Evolutionary conservation across 805 yeast species (phyloP), one percentile per base, ranked within the genome.

Genomic region (Monosporozyma aquatica): DNA sequence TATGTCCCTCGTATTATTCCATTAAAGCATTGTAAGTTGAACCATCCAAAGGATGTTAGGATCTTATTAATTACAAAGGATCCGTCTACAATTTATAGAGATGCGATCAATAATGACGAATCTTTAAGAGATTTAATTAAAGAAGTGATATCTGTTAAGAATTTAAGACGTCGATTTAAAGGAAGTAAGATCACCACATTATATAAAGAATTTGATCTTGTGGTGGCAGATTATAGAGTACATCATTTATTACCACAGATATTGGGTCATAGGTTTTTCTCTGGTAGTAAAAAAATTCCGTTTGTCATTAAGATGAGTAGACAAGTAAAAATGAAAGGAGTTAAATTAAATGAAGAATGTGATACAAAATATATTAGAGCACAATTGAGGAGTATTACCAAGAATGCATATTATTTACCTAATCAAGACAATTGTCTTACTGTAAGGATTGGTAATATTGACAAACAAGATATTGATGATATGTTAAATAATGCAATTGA

Each of bases 1-100:
- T 64, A 67, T 47, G 65, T 73, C 1, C 82, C 84, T 3, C 62
- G 84, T 33, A 71, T 80, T 38, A 66, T 80, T 20, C 83, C 86
- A 3, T 48, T 82, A 10, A 68, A 75, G 0, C 65, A 72, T 5
- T 52, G 55, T 48, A 70, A 74, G 47, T 58, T 82, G 43, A 72
- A 70, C 41, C 69, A 67, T 43, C 56, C 75, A 2, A 70, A 70
- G 17, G 71, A 72, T 17, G 65, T 72, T 39, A 65, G 76, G 18
- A 70, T 82, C 5, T 56, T 83, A 4, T 65, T 86, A 15, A 70
- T 86, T 11, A 81, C 90, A 7, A 83, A 81, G 48, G 92, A 85
- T 54, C 89, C 90, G 1, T 74, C 80, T 5, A 66, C 73, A 4
- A 67, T 69, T 6, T 83, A 76, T 52, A 66, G 78, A 27, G 67